Base-by-base conservation (phyloP, 2,329 filamentous ascomycete genomes). In the Claviceps pazoutovae region DNA sequence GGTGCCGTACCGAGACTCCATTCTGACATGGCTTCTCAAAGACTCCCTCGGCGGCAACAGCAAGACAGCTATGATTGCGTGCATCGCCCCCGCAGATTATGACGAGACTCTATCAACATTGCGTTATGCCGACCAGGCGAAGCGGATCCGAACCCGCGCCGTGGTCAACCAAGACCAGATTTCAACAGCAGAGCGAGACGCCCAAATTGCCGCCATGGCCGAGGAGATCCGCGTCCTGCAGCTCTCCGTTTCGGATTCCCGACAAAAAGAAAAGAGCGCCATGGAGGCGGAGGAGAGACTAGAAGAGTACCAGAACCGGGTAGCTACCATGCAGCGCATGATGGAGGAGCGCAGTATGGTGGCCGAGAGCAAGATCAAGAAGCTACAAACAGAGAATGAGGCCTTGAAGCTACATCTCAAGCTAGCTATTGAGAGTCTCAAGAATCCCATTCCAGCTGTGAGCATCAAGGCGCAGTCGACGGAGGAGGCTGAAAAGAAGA, bases 61-160 rank as follows among this genome's bases (percentile, higher is more conserved):
- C 63, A 98, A 97, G 70, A 98, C 93, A 9, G 93, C 93, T 56
- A 98, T 98, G 93, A 96, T 98, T 61, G 93, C 93, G 8, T 97
- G 93, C 66, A 95, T 98, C 59, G 84, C 89, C 5, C 93, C 93
- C 0, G 84, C 87, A 0, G 93, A 98, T 70, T 97, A 98, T 64
- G 93, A 98, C 53, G 93, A 98, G 66, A 98, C 93, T 0, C 78
- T 98, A 1, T 95, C 88, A 2, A 98, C 93, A 1, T 80, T 98
- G 13, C 88, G 93, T 39, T 98, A 98, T 66, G 93, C 93, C 19
- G 91, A 98, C 67, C 91, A 97, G 69, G 93, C 93, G 55, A 98
- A 98, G 74, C 85, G 86, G 52, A 98, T 98, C 71, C 88, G 90
- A 62, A 97, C 90, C 37, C 84, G 88, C 49, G 93, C 93, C 26